Evolutionary conservation across 495 filamentous ascomycete species (phyloP), one percentile per base, ranked within the genome.

Genomic region (Lasiosphaeria ovina): DNA sequence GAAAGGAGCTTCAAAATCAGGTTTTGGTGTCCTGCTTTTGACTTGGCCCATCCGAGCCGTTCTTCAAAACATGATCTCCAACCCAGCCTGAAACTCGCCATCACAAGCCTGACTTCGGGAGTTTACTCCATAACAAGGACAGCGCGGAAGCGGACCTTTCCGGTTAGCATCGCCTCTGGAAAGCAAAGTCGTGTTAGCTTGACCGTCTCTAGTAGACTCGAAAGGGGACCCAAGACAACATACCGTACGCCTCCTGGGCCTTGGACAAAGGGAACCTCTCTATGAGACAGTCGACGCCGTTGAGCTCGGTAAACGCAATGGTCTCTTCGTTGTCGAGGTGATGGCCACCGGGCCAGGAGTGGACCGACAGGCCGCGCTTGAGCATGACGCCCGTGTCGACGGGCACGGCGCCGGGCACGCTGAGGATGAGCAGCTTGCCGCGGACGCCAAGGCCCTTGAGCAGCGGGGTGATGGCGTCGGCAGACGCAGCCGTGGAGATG

Each of bases 291-390:
- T 85, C 80, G 42, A 90, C 76, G 6, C 76, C 76, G 45, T 87
- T 77, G 31, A 79, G 62, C 60, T 81, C 58, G 0, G 87, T 76
- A 66, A 90, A 90, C 10, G 63, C 66, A 57, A 90, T 84, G 0
- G 88, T 77, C 61, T 91, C 87, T 71, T 89, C 87, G 5, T 73
- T 75, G 66, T 91, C 88, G 2, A 79, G 67, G 0, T 84, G 81
- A 61, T 88, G 82, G 0, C 88, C 88, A 47, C 74, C 77, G 0
- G 86, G 84, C 82, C 84, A 90, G n/a, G 82, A 79, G 38, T 79
- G 75, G 0, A 91, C 76, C 6, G 79, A 82, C 4, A 79, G 36
- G 10, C 66, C 68, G 4, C 59, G 53, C 7, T 38, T 60, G 40
- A 65, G 14, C 58, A 65, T 36, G 16, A 35, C 50, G 12, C 32